A percentile compares a stretch with the other conserved stretches of the same genome.
Evolutionary conservation across 371 early-diverging fungal species (phyloP).

Genomic region (Rhizopus delemar): DNA sequence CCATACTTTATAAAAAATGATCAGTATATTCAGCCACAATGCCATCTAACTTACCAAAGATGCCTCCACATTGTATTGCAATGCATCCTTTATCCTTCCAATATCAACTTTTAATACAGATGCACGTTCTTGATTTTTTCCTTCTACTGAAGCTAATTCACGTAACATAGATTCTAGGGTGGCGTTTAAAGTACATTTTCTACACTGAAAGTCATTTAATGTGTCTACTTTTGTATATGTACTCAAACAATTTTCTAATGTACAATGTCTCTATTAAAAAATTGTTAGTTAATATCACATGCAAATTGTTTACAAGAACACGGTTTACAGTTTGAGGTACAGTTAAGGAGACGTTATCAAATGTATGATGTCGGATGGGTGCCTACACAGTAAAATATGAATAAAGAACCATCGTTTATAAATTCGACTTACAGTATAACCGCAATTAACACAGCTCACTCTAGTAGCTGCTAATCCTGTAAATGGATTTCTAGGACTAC

Average conservation of each 20-base stretch:
- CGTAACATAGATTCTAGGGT: constrained; percentile 55
- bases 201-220: constrained; percentile 74
- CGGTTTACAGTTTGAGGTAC: constrained; percentile 60
- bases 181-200: constrained; percentile 68
- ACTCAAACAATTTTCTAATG: constrained; percentile 67
- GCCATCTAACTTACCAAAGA: constrained; percentile 25
- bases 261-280: constrained; percentile 45
- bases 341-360: constrained; percentile 80
- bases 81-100: constrained; percentile 35
- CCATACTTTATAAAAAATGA: constrained; percentile 27
- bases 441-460: constrained; percentile 80
- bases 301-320: background rate
- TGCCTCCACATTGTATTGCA: constrained; percentile 41
- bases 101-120: constrained; percentile 31
- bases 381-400: constrained; percentile 31
- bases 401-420: background rate
- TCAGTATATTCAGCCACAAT: too few species aligned
- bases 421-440: constrained; percentile 59
- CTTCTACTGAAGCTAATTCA: constrained; percentile 26
- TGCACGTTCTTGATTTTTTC: constrained; percentile 15
- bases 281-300: background rate
- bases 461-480: constrained; percentile 75
- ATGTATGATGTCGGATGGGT: constrained; percentile 80
- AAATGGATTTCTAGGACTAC: constrained; percentile 66
- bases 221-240: constrained; percentile 73